These are phyloP conservation scores for Cordyceps javanica DNA, from an alignment of 2,329 filamentous ascomycete species.

Conservation along the genomic window DNA sequence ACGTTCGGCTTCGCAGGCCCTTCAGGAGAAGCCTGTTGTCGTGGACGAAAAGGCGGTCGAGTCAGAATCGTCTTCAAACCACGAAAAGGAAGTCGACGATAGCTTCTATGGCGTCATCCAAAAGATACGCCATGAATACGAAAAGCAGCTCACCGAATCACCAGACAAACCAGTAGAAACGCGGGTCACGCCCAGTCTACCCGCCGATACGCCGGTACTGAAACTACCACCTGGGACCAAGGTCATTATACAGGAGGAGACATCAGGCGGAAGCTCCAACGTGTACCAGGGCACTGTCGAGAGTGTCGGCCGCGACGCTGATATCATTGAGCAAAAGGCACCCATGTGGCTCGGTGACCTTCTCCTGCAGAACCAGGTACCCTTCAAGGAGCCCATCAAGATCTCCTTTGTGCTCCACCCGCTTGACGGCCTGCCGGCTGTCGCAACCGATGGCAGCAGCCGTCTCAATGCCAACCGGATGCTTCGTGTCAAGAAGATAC, in stretches of 20 bases:
- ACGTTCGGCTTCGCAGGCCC: slow-evolving; percentile 53
- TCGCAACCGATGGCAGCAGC: slow-evolving; percentile 76
- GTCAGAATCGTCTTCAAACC: slow-evolving; percentile 54
- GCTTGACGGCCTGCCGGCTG: slow-evolving; percentile 64
- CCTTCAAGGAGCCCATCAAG: slow-evolving; percentile 87
- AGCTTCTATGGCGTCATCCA: slow-evolving; percentile 68
- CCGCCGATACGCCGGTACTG: slow-evolving; percentile 69
- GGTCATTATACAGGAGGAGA: slow-evolving; percentile 65
- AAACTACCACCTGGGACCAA: slow-evolving; percentile 63
- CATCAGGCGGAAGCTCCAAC: slow-evolving; percentile 65
- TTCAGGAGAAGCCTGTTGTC: slow-evolving; percentile 64
- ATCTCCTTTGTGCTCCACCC: slow-evolving; percentile 91
- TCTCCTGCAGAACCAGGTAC: slow-evolving; percentile 73
- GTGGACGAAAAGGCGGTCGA: slow-evolving; percentile 73
- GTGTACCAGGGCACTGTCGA: slow-evolving; percentile 86
- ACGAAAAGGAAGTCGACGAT: slow-evolving; percentile 70
- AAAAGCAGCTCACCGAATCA: slow-evolving; percentile 54
- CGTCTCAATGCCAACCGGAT: slow-evolving; percentile 94
- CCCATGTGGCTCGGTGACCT: slow-evolving; percentile 92
- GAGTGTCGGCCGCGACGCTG: slow-evolving; percentile 67
- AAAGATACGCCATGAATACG: slow-evolving; percentile 66
- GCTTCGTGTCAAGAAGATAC: slow-evolving; percentile 90
- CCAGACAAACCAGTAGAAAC: slow-evolving; percentile 53
- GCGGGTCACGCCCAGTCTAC: slow-evolving; percentile 60
- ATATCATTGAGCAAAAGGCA: slow-evolving; percentile 76